Conservation (phyloP, 345 rosid genomes). For the Lagerstroemia speciosa region DNA sequence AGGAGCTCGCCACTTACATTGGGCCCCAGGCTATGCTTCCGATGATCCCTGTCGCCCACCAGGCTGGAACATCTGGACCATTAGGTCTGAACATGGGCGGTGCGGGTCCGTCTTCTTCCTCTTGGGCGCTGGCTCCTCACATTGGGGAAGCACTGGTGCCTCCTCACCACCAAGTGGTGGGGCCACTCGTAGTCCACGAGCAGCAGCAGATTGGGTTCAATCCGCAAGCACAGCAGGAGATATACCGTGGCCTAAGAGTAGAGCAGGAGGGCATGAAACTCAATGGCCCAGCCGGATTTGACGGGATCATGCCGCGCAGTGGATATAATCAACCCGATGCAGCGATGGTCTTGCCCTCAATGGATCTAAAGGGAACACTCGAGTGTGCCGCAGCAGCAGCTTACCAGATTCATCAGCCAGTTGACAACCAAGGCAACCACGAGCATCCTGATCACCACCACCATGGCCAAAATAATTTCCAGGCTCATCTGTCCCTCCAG, state of each 20-base stretch:
- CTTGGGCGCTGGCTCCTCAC: neutral
- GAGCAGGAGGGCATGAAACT: conserved; percentile 48
- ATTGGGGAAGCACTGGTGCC: conserved; percentile 7
- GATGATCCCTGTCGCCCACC: conserved; percentile 21
- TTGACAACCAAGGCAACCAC: conserved; percentile 5
- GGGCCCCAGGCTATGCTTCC: conserved; percentile 11
- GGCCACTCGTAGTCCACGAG: conserved; percentile 11
- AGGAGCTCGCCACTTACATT: conserved; percentile 35
- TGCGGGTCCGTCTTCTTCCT: conserved; percentile 1
- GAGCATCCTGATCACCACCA: conserved; percentile 21
- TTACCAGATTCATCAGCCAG: conserved; percentile 36
- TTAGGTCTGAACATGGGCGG: conserved; percentile 10
- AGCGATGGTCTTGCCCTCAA: conserved; percentile 34
- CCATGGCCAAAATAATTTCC: neutral
- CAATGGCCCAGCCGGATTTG: conserved; percentile 21
- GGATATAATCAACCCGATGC: conserved; percentile 1
- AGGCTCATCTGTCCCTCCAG: conserved; percentile 43
- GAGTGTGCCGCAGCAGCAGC: conserved; percentile 17
- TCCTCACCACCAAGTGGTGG: conserved; percentile 21
- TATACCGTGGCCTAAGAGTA: conserved; percentile 44
- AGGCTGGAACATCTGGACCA: conserved; percentile 23
- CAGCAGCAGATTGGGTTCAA: conserved; percentile 42
- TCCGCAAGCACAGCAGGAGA: conserved; percentile 56
- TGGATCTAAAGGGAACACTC: conserved; percentile 39
- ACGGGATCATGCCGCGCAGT: conserved; percentile 11